Evolutionary conservation across 129 eudicot species (phyloP), one percentile per base, ranked within the genome.

Genomic region (Deinandra increscens): DNA sequence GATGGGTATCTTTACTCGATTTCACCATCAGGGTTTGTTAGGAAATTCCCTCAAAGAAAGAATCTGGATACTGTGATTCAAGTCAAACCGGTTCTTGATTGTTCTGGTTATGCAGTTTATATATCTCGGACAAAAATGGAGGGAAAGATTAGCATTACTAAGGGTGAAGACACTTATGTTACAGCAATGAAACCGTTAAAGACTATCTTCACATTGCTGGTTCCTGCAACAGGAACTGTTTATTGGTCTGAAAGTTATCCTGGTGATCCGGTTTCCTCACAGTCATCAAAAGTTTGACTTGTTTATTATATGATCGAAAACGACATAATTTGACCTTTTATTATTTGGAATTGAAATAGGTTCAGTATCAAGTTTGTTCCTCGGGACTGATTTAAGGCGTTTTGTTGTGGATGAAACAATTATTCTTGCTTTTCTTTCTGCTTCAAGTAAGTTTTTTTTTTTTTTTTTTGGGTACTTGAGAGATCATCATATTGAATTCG

Each of bases 1-100:
- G 99, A 94, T 70, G 99, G 99, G 17, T 85, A n/a, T 50, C 81
- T 94, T 9, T 94, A 94, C 63, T 85, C 97, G 14, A 75, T 94
- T 80, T 94, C 99, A 26, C 96, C 99, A 64, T 71, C 80, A 33
- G 99, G 99, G 46, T 64, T 53, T 76, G 69, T 87, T 29, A 83
- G 66, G 54, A 94, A 76, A 62, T 87, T 81, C 60, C 86, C 93
- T 0, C 81, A 43, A 67, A 74, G 44, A 50, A 69, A 72, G 31
- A 37, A 77, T 4, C 11, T 37, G 67, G 76, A 83, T 56, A 59
- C 77, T 15, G 96, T 85, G 20, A 72, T 87, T 50, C 94, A 84
- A 79, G 91, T 78, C 53, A 79, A 84, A 59, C 94, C 88, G 6
- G 68, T 83, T 41, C 81, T 90, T 79, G 97, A 90, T 79, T 94